Base-by-base conservation (phyloP, 306 rosid species). In the Amphicarpaea edgeworthii region DNA sequence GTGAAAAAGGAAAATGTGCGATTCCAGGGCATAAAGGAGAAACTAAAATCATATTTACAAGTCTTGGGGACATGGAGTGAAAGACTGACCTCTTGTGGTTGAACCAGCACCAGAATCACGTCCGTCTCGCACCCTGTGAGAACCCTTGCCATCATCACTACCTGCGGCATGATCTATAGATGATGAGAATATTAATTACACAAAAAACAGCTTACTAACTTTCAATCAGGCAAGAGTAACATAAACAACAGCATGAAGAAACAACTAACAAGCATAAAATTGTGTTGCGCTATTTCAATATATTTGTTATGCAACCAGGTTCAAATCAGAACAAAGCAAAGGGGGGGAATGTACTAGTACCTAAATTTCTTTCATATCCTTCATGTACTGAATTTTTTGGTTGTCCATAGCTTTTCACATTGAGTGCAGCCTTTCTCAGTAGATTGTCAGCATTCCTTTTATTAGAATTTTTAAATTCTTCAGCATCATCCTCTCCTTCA, bases 401-500 rank as follows among this genome's bases (percentile, higher is more conserved):
- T 73, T 83, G 96, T 71, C 93, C 91, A 51, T 87, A 85, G 83
- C 86, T 91, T 84, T 81, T 89, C 41, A 78, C 83, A 57, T 85
- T 73, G 46, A 88, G 90, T 40, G 93, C 85, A 62, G 96, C 90
- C 91, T 91, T 91, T 82, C 89, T 85, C 78, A 85, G 83, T 65
- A 88, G 83, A 67, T 84, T 91, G 73, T 93, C 98, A 16, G 91
- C 80, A 76, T 84, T 90, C 79, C 88, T 84, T 76, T 75, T 85
- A 82, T 54, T 60, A 20, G 76, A 65, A 78, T 66, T 77, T 82
- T 82, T 90, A 43, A 90, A 70, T 51, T 90, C 91, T 73, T 90
- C 95, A n/a, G 82, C 79, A 76, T 92, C 97, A 77, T 95, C 98
- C 89, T 95, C 98, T 75, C 98, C 97, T 88, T 92, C 98, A 8